Conservation (phyloP, 345 rosid species). For the Anastatica hierochuntica region DNA sequence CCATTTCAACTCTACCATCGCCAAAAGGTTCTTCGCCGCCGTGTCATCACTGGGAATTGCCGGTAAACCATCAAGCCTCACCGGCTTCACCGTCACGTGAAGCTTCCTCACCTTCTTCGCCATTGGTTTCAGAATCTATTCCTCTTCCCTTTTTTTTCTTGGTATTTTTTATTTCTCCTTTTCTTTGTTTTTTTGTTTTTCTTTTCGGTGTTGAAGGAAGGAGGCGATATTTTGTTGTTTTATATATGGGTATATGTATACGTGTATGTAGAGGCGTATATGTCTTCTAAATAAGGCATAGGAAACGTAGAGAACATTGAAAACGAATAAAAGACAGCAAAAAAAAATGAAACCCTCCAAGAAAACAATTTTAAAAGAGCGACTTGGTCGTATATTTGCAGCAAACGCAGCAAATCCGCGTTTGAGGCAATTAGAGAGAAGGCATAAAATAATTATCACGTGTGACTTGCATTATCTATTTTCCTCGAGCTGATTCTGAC, state of each 20-base stretch:
- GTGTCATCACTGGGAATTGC: conserved; percentile 1
- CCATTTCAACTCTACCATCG: conserved; percentile 27
- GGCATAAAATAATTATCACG: background rate
- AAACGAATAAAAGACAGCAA: conserved; percentile 18
- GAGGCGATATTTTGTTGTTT: background rate
- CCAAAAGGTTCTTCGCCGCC: background rate
- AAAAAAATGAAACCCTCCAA: conserved; percentile 2
- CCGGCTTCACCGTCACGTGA: conserved; percentile 26
- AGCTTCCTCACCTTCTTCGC: conserved; percentile 28
- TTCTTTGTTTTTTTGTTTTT: background rate
- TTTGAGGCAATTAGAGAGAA: background rate
- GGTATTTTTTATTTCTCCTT: background rate
- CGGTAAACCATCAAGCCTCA: conserved; percentile 26
- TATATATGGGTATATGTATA: background rate
- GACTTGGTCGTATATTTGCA: conserved; percentile 13
- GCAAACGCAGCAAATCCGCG: conserved; percentile 22
- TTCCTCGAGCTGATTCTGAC: conserved; percentile 4
- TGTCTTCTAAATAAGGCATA: conserved; percentile 15
- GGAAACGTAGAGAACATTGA: conserved; percentile 23
- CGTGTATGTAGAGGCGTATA: conserved; percentile 15
- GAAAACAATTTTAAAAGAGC: background rate
- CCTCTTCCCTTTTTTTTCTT: conserved; percentile 1
- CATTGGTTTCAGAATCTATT: conserved; percentile 9
- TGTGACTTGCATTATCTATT: conserved; percentile 4
- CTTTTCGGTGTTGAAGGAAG: background rate